Base-by-base conservation (phyloP, 139 green algal species). In the Astrephomene gubernaculifera region DNA sequence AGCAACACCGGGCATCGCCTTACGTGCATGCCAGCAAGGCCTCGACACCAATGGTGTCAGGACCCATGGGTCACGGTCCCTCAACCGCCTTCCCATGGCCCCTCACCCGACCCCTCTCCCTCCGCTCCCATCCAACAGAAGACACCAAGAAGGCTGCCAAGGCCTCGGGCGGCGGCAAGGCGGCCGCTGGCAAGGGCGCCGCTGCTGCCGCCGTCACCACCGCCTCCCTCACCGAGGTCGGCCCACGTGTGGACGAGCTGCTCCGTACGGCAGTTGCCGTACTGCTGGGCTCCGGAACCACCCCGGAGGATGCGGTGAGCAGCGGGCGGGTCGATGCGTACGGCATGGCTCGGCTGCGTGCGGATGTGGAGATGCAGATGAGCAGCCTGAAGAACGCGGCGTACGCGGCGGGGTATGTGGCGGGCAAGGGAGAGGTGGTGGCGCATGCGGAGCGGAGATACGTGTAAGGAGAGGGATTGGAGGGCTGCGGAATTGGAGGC, bases 331-430 rank as follows among this genome's bases (percentile, higher is more conserved):
- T 85, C 19, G 89, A 93, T 31, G 10, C 39, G 3, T 92, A 94
- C 57, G 54, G 69, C 29, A 63, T 93, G 76, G 81, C 84, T 36
- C 82, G 86, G 38, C 79, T 96, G 22, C 87, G 61, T 22, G 91
- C 93, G 29, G 93, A 96, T 38, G 43, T 96, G 27, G 87, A 91
- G 54, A 91, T 93, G 82, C 69, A 93, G 72, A 86, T 96, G 41
- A 94, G 87, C 33, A 70, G 75, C 6, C 87, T 96, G 43, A 92
- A 92, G n/a, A 96, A 96, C 49, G 86, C 87, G 21, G 92, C 93
- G 10, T 96, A 93, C 67, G 85, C 93, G 24, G 61, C 57, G 17
- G 93, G 93, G 4, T 96, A 95, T 35, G 53, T 52, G 35, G 92
- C 93, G 8, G 91, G 90, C 22, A 93, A 95, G 64, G 88, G 84